phyloP scores from a whole-genome alignment of 2,329 filamentous ascomycete genomes.

The Pestalotiopsis sp. region DNA sequence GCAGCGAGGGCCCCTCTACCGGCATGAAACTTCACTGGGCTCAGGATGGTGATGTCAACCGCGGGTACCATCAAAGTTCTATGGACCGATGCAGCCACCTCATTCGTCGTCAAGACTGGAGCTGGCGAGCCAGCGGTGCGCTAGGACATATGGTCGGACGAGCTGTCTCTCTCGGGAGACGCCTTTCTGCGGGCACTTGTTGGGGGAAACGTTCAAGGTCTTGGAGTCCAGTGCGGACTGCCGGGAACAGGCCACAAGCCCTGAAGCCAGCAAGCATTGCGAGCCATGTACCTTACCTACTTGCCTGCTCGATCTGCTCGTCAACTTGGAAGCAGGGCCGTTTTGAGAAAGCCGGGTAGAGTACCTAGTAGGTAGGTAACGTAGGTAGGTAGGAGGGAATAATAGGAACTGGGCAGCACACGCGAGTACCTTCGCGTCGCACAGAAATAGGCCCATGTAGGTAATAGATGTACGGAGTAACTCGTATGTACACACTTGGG shows the following conservation, averaged over 20 bases:
- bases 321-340: not conserved
- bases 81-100: not conserved
- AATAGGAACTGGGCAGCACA: not conserved
- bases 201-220: not conserved
- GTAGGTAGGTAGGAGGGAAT: not conserved
- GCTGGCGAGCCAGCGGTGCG: not conserved
- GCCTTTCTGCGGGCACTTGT: not conserved
- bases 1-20: not conserved
- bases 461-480: not conserved
- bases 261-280: not conserved
- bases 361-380: not conserved
- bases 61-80: constrained; percentile 12
- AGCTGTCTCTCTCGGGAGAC: not conserved
- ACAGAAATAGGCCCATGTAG: not conserved
- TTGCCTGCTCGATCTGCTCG: not conserved
- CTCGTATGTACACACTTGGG: not conserved
- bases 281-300: not conserved
- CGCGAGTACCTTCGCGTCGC: not conserved
- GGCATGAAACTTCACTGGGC: constrained; percentile 8
- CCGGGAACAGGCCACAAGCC: not conserved
- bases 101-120: constrained; percentile 4
- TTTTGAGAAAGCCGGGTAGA: not conserved
- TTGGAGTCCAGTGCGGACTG: not conserved
- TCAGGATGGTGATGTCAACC: constrained; percentile 15
- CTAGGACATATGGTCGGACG: constrained; percentile 9